Conservation (phyloP, 352 stramenopile genomes). For the Pythium monospermum region DNA sequence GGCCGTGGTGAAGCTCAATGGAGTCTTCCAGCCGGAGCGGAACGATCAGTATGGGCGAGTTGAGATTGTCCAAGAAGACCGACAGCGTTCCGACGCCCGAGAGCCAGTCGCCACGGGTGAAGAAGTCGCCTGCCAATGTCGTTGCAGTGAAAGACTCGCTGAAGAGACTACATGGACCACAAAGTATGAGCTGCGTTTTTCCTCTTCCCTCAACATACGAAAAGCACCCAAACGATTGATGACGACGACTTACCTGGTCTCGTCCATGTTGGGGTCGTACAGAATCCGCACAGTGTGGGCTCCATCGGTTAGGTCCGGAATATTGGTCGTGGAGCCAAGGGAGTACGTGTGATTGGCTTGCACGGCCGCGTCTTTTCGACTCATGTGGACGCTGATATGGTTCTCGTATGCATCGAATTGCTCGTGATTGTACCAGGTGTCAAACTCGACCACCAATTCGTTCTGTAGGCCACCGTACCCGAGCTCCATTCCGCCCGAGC, state of each 20-base stretch:
- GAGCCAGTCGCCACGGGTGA: constrained; percentile 48
- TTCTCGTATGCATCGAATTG: constrained; percentile 89
- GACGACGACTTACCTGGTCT: constrained; percentile 35
- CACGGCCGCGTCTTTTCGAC: constrained; percentile 26
- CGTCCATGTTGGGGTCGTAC: constrained; percentile 72
- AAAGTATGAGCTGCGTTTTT: background rate
- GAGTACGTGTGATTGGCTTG: constrained; percentile 77
- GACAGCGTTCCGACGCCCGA: constrained; percentile 72
- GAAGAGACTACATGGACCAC: constrained; percentile 38
- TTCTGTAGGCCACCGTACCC: constrained; percentile 88
- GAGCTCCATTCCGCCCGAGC: constrained; percentile 61
- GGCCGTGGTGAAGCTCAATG: constrained; percentile 75
- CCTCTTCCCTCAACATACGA: background rate
- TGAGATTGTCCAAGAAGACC: constrained; percentile 87
- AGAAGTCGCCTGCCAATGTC: constrained; percentile 60
- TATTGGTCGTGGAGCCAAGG: constrained; percentile 56
- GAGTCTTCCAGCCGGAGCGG: constrained; percentile 81
- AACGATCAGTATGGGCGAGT: constrained; percentile 72
- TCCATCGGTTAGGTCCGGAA: constrained; percentile 81
- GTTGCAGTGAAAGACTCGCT: constrained; percentile 47
- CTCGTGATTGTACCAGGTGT: constrained; percentile 91
- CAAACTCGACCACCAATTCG: constrained; percentile 87
- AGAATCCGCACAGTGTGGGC: constrained; percentile 57
- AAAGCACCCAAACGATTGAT: constrained; percentile 3
- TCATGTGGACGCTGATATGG: constrained; percentile 86